phyloP scores from a whole-genome alignment of 352 stramenopile species.

The Elongisporangium anandrum region DNA sequence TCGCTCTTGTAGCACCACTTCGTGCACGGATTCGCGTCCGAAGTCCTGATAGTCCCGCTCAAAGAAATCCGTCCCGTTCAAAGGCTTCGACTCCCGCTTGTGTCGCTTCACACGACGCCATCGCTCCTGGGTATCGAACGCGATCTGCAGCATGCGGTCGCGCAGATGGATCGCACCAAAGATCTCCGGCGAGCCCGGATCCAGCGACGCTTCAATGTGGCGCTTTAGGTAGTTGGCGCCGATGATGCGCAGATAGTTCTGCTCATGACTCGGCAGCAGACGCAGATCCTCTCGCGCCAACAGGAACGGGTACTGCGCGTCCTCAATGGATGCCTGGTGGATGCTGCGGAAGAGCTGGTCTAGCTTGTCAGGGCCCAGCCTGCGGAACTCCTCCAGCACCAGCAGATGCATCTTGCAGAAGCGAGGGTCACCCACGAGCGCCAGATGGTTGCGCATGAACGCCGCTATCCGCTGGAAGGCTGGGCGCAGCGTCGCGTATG shows the following conservation, averaged over 20 bases:
- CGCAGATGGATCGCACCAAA: conserved; percentile 52
- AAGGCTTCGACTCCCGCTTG: conserved; percentile 44
- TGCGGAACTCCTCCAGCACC: conserved; percentile 26
- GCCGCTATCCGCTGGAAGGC: conserved; percentile 41
- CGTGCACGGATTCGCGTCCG: conserved; percentile 18
- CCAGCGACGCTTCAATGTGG: conserved; percentile 38
- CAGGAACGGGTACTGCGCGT: conserved; percentile 54
- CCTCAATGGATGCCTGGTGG: conserved; percentile 34
- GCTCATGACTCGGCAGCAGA: conserved; percentile 26
- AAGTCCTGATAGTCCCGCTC: conserved; percentile 40
- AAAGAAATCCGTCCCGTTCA: conserved; percentile 73
- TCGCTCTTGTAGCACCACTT: conserved; percentile 27
- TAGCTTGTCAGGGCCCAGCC: conserved; percentile 14
- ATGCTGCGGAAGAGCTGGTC: conserved; percentile 24
- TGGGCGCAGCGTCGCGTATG: conserved; percentile 39
- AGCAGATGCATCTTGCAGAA: conserved; percentile 20
- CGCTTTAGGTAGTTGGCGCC: conserved; percentile 63
- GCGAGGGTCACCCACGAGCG: conserved; percentile 13
- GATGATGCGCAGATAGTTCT: conserved; percentile 51
- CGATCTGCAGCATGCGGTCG: conserved; percentile 29
- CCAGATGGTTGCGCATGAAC: conserved; percentile 3
- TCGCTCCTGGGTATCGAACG: conserved; percentile 63
- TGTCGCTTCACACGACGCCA: conserved; percentile 62
- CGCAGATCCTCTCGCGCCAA: conserved; percentile 45
- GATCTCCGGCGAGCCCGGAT: conserved; percentile 49